These are phyloP conservation scores for Zizania latifolia DNA, from an alignment of 176 grass and related monocot species.

Conservation along the genomic window DNA sequence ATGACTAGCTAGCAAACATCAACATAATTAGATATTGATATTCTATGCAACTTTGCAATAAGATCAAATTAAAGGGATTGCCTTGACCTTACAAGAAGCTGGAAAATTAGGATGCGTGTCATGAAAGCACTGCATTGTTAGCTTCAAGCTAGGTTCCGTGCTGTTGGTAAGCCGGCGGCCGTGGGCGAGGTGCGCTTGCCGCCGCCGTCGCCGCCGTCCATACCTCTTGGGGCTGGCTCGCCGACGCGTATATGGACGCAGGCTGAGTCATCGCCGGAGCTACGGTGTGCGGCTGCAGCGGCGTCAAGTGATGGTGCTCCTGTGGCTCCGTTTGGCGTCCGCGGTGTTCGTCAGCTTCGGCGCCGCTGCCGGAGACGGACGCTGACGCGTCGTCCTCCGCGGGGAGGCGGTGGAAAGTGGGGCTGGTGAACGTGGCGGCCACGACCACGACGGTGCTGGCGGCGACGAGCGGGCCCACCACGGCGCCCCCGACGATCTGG, in stretches of 20 bases:
- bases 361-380: slow-evolving; percentile 31
- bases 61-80: not conserved
- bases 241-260: not conserved
- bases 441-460: slow-evolving; percentile 49
- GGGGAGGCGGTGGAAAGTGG: slow-evolving; percentile 46
- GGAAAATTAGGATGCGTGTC: too few species aligned
- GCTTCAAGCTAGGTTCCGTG: not conserved
- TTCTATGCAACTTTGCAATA: not conserved
- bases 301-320: not conserved
- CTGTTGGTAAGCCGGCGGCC: slow-evolving; percentile 30
- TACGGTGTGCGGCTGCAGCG: not conserved
- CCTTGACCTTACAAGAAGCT: too few species aligned
- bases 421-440: slow-evolving; percentile 33
- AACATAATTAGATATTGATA: not conserved
- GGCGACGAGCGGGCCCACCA: slow-evolving; percentile 58
- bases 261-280: slow-evolving; percentile 10
- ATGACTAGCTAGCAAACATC: not conserved
- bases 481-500: slow-evolving; percentile 67
- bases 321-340: slow-evolving; percentile 14
- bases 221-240: slow-evolving; percentile 13
- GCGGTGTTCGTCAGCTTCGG: slow-evolving; percentile 23
- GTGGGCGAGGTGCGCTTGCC: not conserved
- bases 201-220: slow-evolving; percentile 10
- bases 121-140: not conserved
- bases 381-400: slow-evolving; percentile 41